Percentiles rank a stretch among this genome's conserved stretches.
Evolutionary conservation across 2,329 filamentous ascomycete species (phyloP).

Genomic region (Akanthomyces dipterigenus): DNA sequence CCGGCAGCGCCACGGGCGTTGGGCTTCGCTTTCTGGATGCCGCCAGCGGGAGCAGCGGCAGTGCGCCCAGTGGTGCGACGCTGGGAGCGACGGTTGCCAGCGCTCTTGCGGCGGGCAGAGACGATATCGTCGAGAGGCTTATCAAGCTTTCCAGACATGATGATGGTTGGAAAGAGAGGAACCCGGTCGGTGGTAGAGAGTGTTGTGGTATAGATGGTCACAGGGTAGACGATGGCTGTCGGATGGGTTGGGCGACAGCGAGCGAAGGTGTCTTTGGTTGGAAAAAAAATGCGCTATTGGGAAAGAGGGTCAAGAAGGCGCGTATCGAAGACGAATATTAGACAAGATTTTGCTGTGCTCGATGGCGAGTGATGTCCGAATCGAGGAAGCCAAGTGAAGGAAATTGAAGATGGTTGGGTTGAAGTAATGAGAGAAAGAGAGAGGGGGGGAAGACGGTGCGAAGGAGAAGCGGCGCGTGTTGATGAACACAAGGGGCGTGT

Average conservation of each 20-base stretch:
- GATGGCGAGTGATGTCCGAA: neutral
- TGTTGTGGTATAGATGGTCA: slow-evolving; percentile 39
- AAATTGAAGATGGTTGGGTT: slow-evolving; percentile 2
- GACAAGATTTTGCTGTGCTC: neutral
- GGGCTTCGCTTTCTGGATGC: slow-evolving; percentile 73
- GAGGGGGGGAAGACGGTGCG: slow-evolving; percentile 12
- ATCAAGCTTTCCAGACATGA: slow-evolving; percentile 92
- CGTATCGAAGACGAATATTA: neutral
- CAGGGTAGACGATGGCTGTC: slow-evolving; percentile 8
- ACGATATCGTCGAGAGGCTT: slow-evolving; percentile 97
- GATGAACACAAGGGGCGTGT: neutral
- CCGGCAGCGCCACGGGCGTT: slow-evolving; percentile 51
- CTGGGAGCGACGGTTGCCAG: slow-evolving; percentile 43
- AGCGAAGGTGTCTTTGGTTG: neutral
- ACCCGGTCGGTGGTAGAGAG: neutral
- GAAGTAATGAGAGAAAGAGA: slow-evolving; percentile 12
- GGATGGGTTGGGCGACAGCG: slow-evolving; percentile 10
- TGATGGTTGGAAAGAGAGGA: slow-evolving; percentile 26
- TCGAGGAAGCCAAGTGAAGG: neutral
- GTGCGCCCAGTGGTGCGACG: slow-evolving; percentile 48
- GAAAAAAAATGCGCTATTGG: slow-evolving; percentile 12
- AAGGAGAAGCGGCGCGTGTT: slow-evolving; percentile 12
- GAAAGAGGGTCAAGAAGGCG: neutral
- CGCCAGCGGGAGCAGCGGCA: slow-evolving; percentile 67
- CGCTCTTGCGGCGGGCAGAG: slow-evolving; percentile 62